A percentile compares a stretch with the other conserved stretches of the same genome.
Conservation (phyloP, 2,329 filamentous ascomycete genomes). For the Penicillium sp. region DNA sequence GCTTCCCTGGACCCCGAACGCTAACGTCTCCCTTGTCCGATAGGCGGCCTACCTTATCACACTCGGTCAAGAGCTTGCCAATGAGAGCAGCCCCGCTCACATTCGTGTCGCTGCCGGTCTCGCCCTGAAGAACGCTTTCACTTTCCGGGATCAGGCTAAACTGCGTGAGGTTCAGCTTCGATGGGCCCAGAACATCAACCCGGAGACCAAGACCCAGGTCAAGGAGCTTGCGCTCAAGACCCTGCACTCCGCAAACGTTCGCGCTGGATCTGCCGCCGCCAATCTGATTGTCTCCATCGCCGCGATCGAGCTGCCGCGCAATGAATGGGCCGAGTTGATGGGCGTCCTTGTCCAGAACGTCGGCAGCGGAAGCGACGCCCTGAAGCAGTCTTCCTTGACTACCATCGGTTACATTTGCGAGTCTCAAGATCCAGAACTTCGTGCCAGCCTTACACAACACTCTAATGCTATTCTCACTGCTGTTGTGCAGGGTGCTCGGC, state of each 20-base stretch:
- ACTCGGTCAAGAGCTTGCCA: slow-evolving; percentile 90
- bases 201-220: slow-evolving; percentile 80
- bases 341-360: slow-evolving; percentile 86
- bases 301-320: slow-evolving; percentile 86
- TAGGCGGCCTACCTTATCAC: slow-evolving; percentile 91
- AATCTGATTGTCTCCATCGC: slow-evolving; percentile 96
- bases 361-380: slow-evolving; percentile 77
- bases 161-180: slow-evolving; percentile 88
- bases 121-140: slow-evolving; percentile 97
- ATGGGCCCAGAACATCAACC: slow-evolving; percentile 84
- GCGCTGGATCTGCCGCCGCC: slow-evolving; percentile 85
- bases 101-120: slow-evolving; percentile 94
- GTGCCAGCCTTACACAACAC: slow-evolving; percentile 77
- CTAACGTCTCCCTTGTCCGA: slow-evolving; percentile 25
- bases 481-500: slow-evolving; percentile 94
- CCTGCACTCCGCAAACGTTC: slow-evolving; percentile 73
- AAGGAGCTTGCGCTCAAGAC: slow-evolving; percentile 91
- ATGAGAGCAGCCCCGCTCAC: slow-evolving; percentile 77
- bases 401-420: slow-evolving; percentile 99
- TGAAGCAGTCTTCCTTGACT: slow-evolving; percentile 92
- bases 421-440: slow-evolving; percentile 83
- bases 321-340: slow-evolving; percentile 94
- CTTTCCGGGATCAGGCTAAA: slow-evolving; percentile 82
- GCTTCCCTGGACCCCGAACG: slow-evolving; percentile 17
- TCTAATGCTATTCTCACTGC: slow-evolving; percentile 98